Evolutionary conservation across 1,139 yeast genomes (phyloP), one percentile per base, ranked within the genome.

Genomic region (Pichia sp.): DNA sequence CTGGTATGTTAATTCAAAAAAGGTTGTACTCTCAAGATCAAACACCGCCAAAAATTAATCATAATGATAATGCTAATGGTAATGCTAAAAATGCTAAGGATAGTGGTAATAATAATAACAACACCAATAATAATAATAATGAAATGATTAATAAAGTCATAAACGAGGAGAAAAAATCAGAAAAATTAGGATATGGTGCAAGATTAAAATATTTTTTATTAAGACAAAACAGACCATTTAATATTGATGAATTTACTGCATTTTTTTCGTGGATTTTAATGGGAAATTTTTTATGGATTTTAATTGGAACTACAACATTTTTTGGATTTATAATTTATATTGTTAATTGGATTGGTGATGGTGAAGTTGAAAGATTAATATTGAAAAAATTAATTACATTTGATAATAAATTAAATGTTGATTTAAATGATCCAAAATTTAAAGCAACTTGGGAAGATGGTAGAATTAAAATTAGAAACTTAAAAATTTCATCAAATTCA

Each of bases 251-350:
- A 58, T 76, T 89, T 47, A 78, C 90, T 27, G 97, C 97, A 2
- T 72, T 92, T 52, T 77, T 89, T 51, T 86, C 96, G 3, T 90
- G 97, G 96, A 69, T 90, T 26, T 74, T 92, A 28, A 83, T 92
- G 68, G 95, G 96, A 4, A 89, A 92, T 58, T 82, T 84, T 11
- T 60, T 90, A 25, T 72, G 95, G 71, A 76, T 92, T 48, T 68
- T 87, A 35, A 67, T 89, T 34, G 97, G 92, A 10, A 90, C 97
- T 2, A 92, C 98, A 4, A 87, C 97, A 0, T 90, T 89, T 62
- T 70, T 56, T 20, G 65, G 67, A 4, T 48, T 63, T 31, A 30
- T 63, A 5, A 50, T 63, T 9, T 63, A 62, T 46, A 25, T 59
- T 1, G 51, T 56, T 6, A 58, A 62, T 40, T 39, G 52, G 38